phyloP scores from a whole-genome alignment of 371 early-diverging fungal genomes.

The Saksenaea oblongispora region DNA sequence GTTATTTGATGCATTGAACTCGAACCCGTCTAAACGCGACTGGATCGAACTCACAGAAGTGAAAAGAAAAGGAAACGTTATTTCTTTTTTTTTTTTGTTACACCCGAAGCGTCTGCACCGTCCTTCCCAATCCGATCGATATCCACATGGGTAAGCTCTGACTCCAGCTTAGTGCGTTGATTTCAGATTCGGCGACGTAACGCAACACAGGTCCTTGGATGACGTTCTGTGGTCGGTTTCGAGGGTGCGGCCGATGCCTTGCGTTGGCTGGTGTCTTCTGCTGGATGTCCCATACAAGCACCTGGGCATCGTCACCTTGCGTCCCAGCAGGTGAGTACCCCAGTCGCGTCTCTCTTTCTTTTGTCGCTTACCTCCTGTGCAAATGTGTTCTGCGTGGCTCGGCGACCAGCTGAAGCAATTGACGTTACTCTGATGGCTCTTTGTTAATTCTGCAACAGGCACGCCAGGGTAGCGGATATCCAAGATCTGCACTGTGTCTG shows the following conservation, averaged over 20 bases:
- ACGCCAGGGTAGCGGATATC: conserved; percentile 87
- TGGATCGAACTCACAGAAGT: neutral
- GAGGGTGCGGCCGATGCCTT: neutral
- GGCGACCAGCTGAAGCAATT: conserved; percentile 79
- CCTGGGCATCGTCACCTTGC: conserved; percentile 68
- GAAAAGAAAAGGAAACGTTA: neutral
- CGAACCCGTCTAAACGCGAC: neutral
- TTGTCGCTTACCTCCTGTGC: conserved; percentile 64
- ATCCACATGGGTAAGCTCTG: conserved; percentile 64
- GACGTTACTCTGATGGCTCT: conserved; percentile 69
- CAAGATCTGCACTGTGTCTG: conserved; percentile 70
- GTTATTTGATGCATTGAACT: neutral
- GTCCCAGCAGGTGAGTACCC: neutral
- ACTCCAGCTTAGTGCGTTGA: conserved; percentile 68
- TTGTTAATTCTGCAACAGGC: conserved; percentile 71
- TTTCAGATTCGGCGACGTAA: conserved; percentile 60
- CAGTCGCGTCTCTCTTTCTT: neutral
- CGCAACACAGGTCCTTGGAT: conserved; percentile 62
- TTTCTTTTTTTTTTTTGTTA: neutral
- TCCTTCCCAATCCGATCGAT: conserved; percentile 59
- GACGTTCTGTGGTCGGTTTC: conserved; percentile 11
- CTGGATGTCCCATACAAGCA: conserved; percentile 76
- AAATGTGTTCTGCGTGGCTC: conserved; percentile 58
- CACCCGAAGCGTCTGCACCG: conserved; percentile 49
- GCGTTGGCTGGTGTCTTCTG: conserved; percentile 11